Conservation (phyloP, 495 filamentous ascomycete genomes). For the Wilcoxina mikolae region DNA sequence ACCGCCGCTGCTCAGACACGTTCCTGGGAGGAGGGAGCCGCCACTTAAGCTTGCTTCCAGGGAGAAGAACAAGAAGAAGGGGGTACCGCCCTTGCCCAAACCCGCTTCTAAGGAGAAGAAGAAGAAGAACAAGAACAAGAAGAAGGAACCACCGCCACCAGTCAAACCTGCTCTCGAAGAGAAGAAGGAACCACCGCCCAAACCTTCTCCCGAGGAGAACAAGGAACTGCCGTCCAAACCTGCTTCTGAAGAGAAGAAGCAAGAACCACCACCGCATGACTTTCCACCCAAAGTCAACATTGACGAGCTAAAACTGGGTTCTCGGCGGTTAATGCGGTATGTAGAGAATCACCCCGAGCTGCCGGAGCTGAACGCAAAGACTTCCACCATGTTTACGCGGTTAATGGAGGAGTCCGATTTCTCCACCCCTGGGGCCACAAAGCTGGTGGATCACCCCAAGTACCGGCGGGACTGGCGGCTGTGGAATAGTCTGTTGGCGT, state of each 20-base stretch:
- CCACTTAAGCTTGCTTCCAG: neutral
- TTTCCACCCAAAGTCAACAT: neutral
- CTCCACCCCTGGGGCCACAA: constrained; percentile 2
- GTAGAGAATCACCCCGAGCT: neutral
- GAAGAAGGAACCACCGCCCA: too few relatives aligned
- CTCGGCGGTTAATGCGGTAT: neutral
- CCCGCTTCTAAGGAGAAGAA: too few relatives aligned
- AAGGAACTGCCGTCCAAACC: neutral
- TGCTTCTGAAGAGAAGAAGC: neutral
- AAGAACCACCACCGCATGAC: neutral
- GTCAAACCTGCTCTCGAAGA: too few relatives aligned
- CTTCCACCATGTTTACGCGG: constrained; percentile 4
- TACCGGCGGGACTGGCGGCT: constrained; percentile 9
- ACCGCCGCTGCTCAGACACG: neutral
- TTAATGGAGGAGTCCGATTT: constrained; percentile 15
- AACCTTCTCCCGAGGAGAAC: neutral
- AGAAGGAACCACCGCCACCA: too few relatives aligned
- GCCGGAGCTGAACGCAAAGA: neutral
- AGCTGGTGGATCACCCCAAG: constrained; percentile 17
- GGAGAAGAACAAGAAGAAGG: too few relatives aligned
- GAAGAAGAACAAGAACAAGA: too few relatives aligned
- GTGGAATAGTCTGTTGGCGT: constrained; percentile 20
- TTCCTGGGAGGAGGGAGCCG: neutral
- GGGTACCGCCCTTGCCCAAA: too few relatives aligned
- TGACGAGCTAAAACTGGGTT: neutral